Evolutionary conservation across 441 rosid species (phyloP), one percentile per base, ranked within the genome.

Genomic region (Cnidoscolus chayamansa): DNA sequence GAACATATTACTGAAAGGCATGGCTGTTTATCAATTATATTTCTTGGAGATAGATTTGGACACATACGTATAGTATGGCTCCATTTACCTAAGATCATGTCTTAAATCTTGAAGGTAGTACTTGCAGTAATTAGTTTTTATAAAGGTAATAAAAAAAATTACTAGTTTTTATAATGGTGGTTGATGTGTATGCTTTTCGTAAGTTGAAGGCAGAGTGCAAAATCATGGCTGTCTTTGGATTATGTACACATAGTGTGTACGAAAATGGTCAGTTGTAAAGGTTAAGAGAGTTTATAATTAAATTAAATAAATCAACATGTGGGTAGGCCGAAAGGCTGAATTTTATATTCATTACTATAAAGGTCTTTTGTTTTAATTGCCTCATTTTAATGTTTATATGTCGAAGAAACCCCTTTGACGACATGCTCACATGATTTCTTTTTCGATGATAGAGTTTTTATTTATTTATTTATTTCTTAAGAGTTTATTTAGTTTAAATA

Each of bases 21-120:
- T 15, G 8, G 37, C 4, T 50, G 12, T 25, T 32, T 40, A 53
- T 31, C 54, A n/a, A 57, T 43, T 20, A 30, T 48, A 25, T 32
- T 30, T 3, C 0, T 5, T 40, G 6, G 0, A 40, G 20, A 10
- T 35, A 59, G 63, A 54, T 2, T 1, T 47, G 53, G 63, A 81
- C 74, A 75, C 57, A 63, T 68, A 73, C 37, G 4, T 35, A 2
- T 13, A 16, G 67, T 51, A 69, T 37, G 78, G 74, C 76, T 81
- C 77, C 78, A 51, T 51, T 63, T 63, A 53, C 74, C 70, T 63
- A 81, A 43, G 72, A 25, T 19, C 49, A 58, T 45, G 45, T 63
- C 72, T 53, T 67, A 35, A 35, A 35, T 35, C 37, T 35, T 2
- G 37, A 35, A 35, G 16, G 31, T 70, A 58, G 45, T 66, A 51